Evolutionary conservation across 2,329 filamentous ascomycete species (phyloP), one percentile per base, ranked within the genome.

Genomic region (Trichoderma sp.): DNA sequence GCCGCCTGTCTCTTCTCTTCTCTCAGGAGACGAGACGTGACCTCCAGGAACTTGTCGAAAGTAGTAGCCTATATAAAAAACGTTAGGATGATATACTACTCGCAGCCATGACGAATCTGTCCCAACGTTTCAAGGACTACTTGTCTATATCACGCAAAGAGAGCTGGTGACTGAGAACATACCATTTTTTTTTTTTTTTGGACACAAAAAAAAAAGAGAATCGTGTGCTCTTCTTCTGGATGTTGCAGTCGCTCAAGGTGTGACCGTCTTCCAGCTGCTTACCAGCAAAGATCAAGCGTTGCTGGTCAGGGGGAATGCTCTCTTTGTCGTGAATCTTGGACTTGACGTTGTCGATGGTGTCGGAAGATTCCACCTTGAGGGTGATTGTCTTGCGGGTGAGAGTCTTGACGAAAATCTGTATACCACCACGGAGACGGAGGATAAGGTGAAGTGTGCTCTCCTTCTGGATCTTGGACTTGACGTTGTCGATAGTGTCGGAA

Each of bases 311-410:
- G 59, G 95, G 95, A 71, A 98, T 98, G 61, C 95, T 95, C 84
- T 98, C 95, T 90, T 98, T 98, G 80, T 98, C 95, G 83, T 98
- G 95, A 70, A 98, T 98, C 90, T 98, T 98, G 69, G 88, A 90
- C 90, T 98, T 98, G 62, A 98, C 95, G 74, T 98, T 97, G 86
- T 97, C 94, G 81, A 97, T 97, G 66, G 94, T 97, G 79, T 97
- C 94, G 2, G 89, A 92, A 0, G 92, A 94, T 81, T 97, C 94
- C 2, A 97, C 94, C 84, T 97, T 93, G 7, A 97, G 85, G 3
- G 94, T 97, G 79, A 97, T 97, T 58, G 95, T 97, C 88, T 97
- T 97, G 78, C 94, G 94, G 81, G 95, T 98, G 73, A 98, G 82
- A 6, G 92, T 94, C 87, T 93, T 93, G 77, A 93, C 91, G 77